Evolutionary conservation across 1,284 basidiomycete genomes (phyloP), one percentile per base, ranked within the genome.

Genomic region (Trichosporon sp.): DNA sequence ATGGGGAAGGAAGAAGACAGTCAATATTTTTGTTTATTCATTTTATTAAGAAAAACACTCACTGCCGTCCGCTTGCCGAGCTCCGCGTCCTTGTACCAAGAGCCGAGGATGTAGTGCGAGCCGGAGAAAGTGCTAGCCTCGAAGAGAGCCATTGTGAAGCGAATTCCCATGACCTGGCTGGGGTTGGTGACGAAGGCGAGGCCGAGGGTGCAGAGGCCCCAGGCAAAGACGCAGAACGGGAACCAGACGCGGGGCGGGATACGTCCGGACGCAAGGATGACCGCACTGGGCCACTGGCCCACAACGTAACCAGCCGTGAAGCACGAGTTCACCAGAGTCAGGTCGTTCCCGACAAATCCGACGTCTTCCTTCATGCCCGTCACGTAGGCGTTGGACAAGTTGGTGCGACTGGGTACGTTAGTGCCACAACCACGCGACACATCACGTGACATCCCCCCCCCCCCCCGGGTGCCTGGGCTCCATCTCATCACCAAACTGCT

Each of bases 31-130:
- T n/a, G n/a, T n/a, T n/a, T n/a, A n/a, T n/a, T n/a, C n/a, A n/a
- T n/a, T n/a, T n/a, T n/a, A n/a, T n/a, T n/a, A n/a, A 18, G 15
- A 5, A 42, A 42, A 42, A n/a, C 15, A 42, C 38, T 56, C 23
- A 25, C 51, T 4, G 79, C 79, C 12, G 78, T 76, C 12, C 80
- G 73, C 65, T 77, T 77, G 60, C 79, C 80, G 35, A 81, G 75
- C 67, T 81, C 79, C 27, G 66, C 42, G 67, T 80, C 76, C 66
- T 80, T 77, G 73, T 80, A 81, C 79, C 80, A 80, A 0, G 76
- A 77, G 9, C 80, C 80, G 6, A 81, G 77, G 60, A 81, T 76
- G 71, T 80, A 81, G 65, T 78, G 77, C 12, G 71, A 72, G 9
- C 77, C 77, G 29, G 71, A 73, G 44, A 79, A 79, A 1, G 78